Evolutionary conservation across 345 rosid species (phyloP).

Genomic region (Garcia nutans): DNA sequence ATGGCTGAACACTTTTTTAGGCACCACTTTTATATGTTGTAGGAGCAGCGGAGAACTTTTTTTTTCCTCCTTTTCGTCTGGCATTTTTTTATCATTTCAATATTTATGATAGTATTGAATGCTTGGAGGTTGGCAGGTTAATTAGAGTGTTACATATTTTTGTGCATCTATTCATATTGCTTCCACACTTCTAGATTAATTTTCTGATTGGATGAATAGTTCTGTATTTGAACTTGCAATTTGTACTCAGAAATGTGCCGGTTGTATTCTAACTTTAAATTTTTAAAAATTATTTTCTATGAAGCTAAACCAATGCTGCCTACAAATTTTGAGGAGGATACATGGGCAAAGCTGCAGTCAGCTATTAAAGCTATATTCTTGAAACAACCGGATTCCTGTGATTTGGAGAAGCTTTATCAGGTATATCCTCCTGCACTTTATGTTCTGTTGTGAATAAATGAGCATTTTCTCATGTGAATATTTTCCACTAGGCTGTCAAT

Average conservation of each 20-base stretch:
- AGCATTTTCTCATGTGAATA: slow-evolving; percentile 15
- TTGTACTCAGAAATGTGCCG: slow-evolving; percentile 5
- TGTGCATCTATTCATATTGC: not conserved
- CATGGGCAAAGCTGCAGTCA: slow-evolving; percentile 88
- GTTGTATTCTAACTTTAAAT: slow-evolving; percentile 9
- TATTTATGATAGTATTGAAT: not conserved
- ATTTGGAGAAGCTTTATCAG: slow-evolving; percentile 86
- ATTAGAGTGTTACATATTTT: not conserved
- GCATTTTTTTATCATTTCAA: not conserved
- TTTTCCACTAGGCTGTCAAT: slow-evolving; percentile 70
- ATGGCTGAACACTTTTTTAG: not conserved
- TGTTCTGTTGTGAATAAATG: not conserved
- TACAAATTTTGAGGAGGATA: slow-evolving; percentile 76
- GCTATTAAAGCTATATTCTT: slow-evolving; percentile 94
- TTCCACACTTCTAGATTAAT: not conserved
- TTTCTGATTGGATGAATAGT: not conserved
- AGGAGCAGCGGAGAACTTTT: not conserved
- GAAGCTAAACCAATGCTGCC: slow-evolving; percentile 88
- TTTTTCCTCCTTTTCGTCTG: no score
- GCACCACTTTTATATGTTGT: not conserved
- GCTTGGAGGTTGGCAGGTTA: not conserved
- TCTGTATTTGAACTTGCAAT: slow-evolving; percentile 7
- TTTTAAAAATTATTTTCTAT: slow-evolving; percentile 18
- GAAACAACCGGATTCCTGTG: slow-evolving; percentile 66
- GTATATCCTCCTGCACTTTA: slow-evolving; percentile 30